A percentile compares a stretch with the other conserved stretches of the same genome.
Evolutionary conservation across 2,329 filamentous ascomycete species (phyloP).

Genomic region (Exophiala sideris): DNA sequence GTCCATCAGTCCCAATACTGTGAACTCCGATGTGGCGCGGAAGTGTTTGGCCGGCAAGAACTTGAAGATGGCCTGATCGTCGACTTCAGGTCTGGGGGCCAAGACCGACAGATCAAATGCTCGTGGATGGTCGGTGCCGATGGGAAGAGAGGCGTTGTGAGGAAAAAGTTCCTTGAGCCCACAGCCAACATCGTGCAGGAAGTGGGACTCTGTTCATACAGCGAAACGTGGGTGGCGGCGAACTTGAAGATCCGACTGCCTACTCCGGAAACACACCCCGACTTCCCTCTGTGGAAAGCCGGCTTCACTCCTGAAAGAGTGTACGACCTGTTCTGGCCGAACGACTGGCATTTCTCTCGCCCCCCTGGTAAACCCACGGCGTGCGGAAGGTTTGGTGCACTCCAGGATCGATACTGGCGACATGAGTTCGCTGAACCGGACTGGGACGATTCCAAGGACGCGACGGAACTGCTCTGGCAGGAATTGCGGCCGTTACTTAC

Average conservation of each 20-base stretch:
- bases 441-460: too few species aligned
- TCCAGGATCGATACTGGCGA: too few species aligned
- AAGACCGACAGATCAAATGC: conserved; percentile 17
- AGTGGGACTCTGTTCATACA: conserved; percentile 32
- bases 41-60: too few species aligned
- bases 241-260: conserved; percentile 46
- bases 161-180: conserved; percentile 47
- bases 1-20: too few species aligned
- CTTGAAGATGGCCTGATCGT: too few species aligned
- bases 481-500: too few species aligned
- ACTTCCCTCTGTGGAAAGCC: conserved; percentile 48
- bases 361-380: too few species aligned
- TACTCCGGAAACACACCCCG: conserved; percentile 46
- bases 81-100: too few species aligned
- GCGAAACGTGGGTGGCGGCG: conserved; percentile 46
- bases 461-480: too few species aligned
- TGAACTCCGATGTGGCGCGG: too few species aligned
- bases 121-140: conserved; percentile 45
- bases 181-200: conserved; percentile 32
- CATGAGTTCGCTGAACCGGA: too few species aligned
- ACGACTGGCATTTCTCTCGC: conserved; percentile 26
- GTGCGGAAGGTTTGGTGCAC: too few species aligned
- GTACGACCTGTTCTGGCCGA: conserved; percentile 49
- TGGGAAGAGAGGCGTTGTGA: conserved; percentile 46
- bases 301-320: conserved; percentile 47